Conservation (phyloP, 2,329 filamentous ascomycete genomes). For the Cladosporium halotolerans region DNA sequence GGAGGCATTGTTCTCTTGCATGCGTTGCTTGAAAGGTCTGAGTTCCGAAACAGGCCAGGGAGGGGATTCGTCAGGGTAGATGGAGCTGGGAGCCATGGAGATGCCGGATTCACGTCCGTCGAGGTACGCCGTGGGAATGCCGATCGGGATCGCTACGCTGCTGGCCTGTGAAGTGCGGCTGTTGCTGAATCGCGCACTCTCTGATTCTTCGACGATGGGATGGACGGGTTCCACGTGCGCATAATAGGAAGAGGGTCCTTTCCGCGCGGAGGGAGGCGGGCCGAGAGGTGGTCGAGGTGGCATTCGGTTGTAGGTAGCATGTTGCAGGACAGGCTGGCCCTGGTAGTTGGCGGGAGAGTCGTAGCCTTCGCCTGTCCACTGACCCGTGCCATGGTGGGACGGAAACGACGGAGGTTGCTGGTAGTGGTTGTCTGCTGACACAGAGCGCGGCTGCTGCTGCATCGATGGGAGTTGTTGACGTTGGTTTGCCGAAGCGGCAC, state of each 20-base stretch:
- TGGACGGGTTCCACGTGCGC: slow-evolving; percentile 41
- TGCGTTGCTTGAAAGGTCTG: slow-evolving; percentile 1
- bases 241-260: slow-evolving; percentile 45
- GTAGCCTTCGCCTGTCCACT: slow-evolving; percentile 28
- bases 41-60: slow-evolving; percentile 6
- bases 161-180: slow-evolving; percentile 40
- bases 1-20: slow-evolving; percentile 13
- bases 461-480: slow-evolving; percentile 15
- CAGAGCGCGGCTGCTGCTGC: slow-evolving; percentile 15
- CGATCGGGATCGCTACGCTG: slow-evolving; percentile 43
- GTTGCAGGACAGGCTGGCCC: slow-evolving; percentile 21
- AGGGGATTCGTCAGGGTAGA: background rate
- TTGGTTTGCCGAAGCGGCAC: background rate
- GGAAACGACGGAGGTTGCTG: slow-evolving; percentile 12
- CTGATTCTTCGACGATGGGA: slow-evolving; percentile 44
- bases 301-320: slow-evolving; percentile 26
- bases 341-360: background rate
- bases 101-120: slow-evolving; percentile 26
- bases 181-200: slow-evolving; percentile 28
- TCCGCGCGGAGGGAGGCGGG: slow-evolving; percentile 43
- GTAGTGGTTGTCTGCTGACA: slow-evolving; percentile 15
- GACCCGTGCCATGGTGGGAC: slow-evolving; percentile 25
- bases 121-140: slow-evolving; percentile 36
- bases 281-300: slow-evolving; percentile 37
- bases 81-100: slow-evolving; percentile 12